Evolutionary conservation across 1,284 basidiomycete genomes (phyloP), one percentile per base, ranked within the genome.

Genomic region (Moniliella sp.): DNA sequence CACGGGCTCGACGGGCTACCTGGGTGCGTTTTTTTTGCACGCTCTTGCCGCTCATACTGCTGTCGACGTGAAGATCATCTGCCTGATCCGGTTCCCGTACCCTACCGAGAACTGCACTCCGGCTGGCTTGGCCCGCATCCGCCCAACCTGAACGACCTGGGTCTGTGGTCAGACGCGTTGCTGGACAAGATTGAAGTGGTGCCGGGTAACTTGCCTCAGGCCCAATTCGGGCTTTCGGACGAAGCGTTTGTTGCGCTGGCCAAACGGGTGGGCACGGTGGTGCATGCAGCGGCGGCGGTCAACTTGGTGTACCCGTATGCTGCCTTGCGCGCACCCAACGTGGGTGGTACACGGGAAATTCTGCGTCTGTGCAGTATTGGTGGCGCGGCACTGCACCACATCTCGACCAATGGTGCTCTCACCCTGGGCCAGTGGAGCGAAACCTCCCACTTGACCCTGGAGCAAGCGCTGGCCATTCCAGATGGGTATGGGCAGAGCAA

Each of bases 401-500:
- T 61, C 18, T 61, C 59, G n/a, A 60, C 54, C 30, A 61, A 61
- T 40, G 59, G 59, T 32, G 59, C 54, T 9, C 38, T 61, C 18
- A 49, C 46, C 2, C 54, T 54, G 18, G 48, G 50, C 10, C 30
- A 45, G 31, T 53, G 51, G 51, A 25, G 44, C 18, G 53, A 61
- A 33, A 36, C 37, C 18, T 35, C 47, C 18, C 46, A 48, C 35
- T 44, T 48, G 30, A 45, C 42, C 9, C 32, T 55, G 19, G 46
- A 59, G 11, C n/a, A n/a, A n/a, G n/a, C n/a, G n/a, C n/a, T n/a
- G n/a, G 50, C 47, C 12, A 51, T 54, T 33, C 17, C 16, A 15
- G 57, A 61, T 33, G 59, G 59, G 5, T 61, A 61, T 41, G 54
- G 59, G 13, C 59, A 61, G 44, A 60, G 53, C 28, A 61, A 61